A percentile compares a stretch with the other conserved stretches of the same genome.
These are phyloP conservation scores for Aspergillus steynii DNA, from an alignment of 495 filamentous ascomycete species.

Conservation along the genomic window DNA sequence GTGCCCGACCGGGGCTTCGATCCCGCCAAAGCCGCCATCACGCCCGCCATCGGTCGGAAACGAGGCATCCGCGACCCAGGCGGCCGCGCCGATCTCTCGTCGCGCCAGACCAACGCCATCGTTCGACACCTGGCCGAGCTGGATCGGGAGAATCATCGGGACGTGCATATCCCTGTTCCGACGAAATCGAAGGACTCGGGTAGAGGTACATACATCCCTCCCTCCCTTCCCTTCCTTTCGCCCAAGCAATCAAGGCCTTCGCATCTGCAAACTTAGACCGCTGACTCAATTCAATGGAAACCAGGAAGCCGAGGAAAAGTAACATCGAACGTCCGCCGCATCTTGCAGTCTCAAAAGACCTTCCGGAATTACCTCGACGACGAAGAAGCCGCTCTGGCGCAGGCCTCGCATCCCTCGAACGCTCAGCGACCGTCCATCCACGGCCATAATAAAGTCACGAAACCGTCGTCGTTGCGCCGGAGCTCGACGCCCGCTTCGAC, in stretches of 20 bases:
- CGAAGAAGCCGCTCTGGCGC: slow-evolving; percentile 69
- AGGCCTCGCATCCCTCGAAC: slow-evolving; percentile 25
- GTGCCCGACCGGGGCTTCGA: slow-evolving; percentile 73
- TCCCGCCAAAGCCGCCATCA: slow-evolving; percentile 58
- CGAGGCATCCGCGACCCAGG: slow-evolving; percentile 58
- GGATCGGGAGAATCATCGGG: slow-evolving; percentile 75
- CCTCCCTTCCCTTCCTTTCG: not conserved
- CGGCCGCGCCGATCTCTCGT: slow-evolving; percentile 60
- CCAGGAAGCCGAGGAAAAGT: slow-evolving; percentile 51
- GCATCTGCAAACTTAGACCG: not conserved
- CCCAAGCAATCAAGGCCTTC: not conserved
- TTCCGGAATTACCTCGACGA: slow-evolving; percentile 91
- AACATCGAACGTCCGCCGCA: slow-evolving; percentile 81
- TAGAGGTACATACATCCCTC: slow-evolving; percentile 36
- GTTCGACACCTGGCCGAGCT: slow-evolving; percentile 75
- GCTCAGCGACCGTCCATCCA: slow-evolving; percentile 19
- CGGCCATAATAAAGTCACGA: slow-evolving; percentile 20
- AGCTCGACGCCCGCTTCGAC: slow-evolving; percentile 41
- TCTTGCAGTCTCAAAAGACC: slow-evolving; percentile 87
- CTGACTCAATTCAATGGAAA: not conserved
- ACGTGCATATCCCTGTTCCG: slow-evolving; percentile 68
- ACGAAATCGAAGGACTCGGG: slow-evolving; percentile 50
- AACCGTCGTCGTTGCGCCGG: slow-evolving; percentile 23
- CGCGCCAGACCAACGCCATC: slow-evolving; percentile 74
- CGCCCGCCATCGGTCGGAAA: slow-evolving; percentile 61